Conservation (phyloP, 257 asterid genomes). For the Coffea canephora region DNA sequence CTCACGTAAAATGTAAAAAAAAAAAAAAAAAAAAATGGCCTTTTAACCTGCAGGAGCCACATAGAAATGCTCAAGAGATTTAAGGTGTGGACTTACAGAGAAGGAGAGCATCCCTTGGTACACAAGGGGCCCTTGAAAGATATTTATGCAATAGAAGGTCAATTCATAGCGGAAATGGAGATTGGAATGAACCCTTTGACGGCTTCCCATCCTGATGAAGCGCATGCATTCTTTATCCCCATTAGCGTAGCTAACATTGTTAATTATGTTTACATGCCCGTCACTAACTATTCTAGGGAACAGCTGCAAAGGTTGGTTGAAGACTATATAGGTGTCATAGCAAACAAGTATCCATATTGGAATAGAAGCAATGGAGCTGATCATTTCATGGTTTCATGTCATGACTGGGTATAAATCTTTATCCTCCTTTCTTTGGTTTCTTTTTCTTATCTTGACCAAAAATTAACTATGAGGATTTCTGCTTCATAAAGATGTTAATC, state of each 20-base stretch:
- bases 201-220: too few relatives aligned
- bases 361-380: slow-evolving; percentile 30
- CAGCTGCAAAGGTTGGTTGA: slow-evolving; percentile 20
- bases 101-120: slow-evolving; percentile 26
- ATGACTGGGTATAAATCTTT: slow-evolving; percentile 23
- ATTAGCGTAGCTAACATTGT: too few relatives aligned
- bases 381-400: slow-evolving; percentile 30
- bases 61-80: slow-evolving; percentile 26
- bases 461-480: too few relatives aligned
- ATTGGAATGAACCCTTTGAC: too few relatives aligned
- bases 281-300: slow-evolving; percentile 3
- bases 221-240: too few relatives aligned
- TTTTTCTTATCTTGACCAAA: background rate
- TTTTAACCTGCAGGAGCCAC: slow-evolving; percentile 14
- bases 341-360: slow-evolving; percentile 29
- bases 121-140: slow-evolving; percentile 26
- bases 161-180: too few relatives aligned
- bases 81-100: slow-evolving; percentile 29
- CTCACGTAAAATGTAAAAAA: too few relatives aligned
- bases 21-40: too few relatives aligned
- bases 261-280: slow-evolving; percentile 14
- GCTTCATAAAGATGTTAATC: too few relatives aligned
- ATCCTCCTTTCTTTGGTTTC: background rate
- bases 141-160: slow-evolving; percentile 27
- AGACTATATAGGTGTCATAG: slow-evolving; percentile 18